Evolutionary conservation across 2,329 filamentous ascomycete genomes (phyloP), one percentile per base, ranked within the genome.

Genomic region (Macroventuria anomochaeta): DNA sequence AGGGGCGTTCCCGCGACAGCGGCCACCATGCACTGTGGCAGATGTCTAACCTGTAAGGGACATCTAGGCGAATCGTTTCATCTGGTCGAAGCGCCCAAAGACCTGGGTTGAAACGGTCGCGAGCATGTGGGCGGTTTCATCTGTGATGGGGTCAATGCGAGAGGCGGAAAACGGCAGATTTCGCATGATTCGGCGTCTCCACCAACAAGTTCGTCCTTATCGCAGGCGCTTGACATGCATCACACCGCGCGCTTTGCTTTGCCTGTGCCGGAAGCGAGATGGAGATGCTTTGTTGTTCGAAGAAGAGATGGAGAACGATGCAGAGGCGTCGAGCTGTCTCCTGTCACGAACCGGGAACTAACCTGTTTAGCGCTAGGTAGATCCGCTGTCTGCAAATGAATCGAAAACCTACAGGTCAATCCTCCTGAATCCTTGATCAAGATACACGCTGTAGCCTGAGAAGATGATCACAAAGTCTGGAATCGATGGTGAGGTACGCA

Each of bases 81-180:
- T 54, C 21, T 54, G 46, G 46, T 50, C 57, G 64, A 68, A 62
- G 66, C 67, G 64, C 71, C 69, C 62, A 52, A 48, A 46, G 46
- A 57, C 66, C 63, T 57, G 67, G 68, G 51, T 70, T 68, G 70
- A 74, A 73, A 74, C 71, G 62, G 52, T 63, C 54, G 66, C 37
- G 46, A 51, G 49, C 50, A 43, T 53, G 56, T 56, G 56, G 59
- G 57, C 53, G 53, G 71, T 74, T 74, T 74, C 71, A 72, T 55
- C 53, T 68, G 60, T 58, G 58, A 57, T 55, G 59, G 55, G 55
- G 58, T 59, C 62, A 46, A 65, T 62, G 65, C 65, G 56, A 63
- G 41, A 51, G 41, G 20, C 53, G 40, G 50, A 37, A 46, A 59
- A 57, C 58, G 50, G 53, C 32, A 48, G 43, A 40, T 40, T 47